A percentile compares a stretch with the other conserved stretches of the same genome.
Evolutionary conservation across 352 stramenopile species (phyloP).

Genomic region (Phytophthora capsici): DNA sequence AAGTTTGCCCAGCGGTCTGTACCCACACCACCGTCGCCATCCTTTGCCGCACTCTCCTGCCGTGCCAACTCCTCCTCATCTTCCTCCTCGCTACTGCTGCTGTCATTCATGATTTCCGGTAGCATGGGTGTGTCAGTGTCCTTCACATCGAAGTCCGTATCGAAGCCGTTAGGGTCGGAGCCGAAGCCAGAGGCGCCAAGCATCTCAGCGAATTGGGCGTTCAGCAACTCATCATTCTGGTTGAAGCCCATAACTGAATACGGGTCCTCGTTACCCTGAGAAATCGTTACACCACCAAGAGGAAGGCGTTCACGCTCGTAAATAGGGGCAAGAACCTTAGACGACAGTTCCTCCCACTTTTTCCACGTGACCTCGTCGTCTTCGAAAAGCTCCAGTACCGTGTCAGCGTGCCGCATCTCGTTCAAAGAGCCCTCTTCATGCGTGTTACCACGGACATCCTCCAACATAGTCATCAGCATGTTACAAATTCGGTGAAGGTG

Average conservation of each 20-base stretch:
- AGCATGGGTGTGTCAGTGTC: conserved; percentile 76
- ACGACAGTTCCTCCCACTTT: conserved; percentile 82
- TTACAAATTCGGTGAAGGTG: conserved; percentile 88
- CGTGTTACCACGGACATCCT: conserved; percentile 73
- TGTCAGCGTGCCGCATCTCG: conserved; percentile 87
- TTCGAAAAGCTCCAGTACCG: conserved; percentile 82
- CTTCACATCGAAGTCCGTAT: conserved; percentile 81
- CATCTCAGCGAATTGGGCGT: conserved; percentile 88
- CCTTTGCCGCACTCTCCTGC: conserved; percentile 33
- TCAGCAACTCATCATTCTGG: conserved; percentile 75
- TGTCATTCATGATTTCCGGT: conserved; percentile 88
- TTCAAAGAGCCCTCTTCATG: conserved; percentile 71
- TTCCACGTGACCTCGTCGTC: conserved; percentile 75
- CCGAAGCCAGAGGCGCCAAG: conserved; percentile 73
- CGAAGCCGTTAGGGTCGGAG: conserved; percentile 57
- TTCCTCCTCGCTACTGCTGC: conserved; percentile 89
- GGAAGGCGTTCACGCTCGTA: conserved; percentile 83
- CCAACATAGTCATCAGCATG: conserved; percentile 83
- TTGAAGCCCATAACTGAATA: conserved; percentile 82
- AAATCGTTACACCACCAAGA: conserved; percentile 71
- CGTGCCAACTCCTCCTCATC: conserved; percentile 68
- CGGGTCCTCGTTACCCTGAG: conserved; percentile 62
- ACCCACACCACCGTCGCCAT: conserved; percentile 11
- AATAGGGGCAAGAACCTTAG: conserved; percentile 69
- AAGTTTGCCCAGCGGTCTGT: conserved; percentile 71